These are phyloP conservation scores for Xylariaceae sp. DNA, from an alignment of 2,329 filamentous ascomycete genomes.

Conservation along the genomic window DNA sequence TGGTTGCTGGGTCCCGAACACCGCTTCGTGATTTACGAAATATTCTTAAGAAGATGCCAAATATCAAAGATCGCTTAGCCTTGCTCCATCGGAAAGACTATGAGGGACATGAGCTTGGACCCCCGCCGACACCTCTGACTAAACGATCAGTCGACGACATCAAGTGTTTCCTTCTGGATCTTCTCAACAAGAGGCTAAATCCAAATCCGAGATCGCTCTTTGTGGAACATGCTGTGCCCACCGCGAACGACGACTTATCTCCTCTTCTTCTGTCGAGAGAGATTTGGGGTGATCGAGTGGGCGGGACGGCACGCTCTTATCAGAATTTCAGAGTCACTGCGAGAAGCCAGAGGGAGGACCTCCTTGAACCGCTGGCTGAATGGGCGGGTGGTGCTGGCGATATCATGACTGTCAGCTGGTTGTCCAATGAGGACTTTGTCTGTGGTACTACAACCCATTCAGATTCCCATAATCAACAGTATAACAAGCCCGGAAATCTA, in stretches of 20 bases:
- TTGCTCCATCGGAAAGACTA: constrained; percentile 20
- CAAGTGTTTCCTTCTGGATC: constrained; percentile 35
- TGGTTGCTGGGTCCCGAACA: constrained; percentile 8
- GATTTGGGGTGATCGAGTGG: constrained; percentile 43
- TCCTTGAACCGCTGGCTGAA: constrained; percentile 46
- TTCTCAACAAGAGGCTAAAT: constrained; percentile 23
- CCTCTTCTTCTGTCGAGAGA: constrained; percentile 48
- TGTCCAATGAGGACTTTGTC: constrained; percentile 50
- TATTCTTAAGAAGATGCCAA: constrained; percentile 24
- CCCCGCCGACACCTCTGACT: constrained; percentile 20
- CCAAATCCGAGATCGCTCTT: constrained; percentile 26
- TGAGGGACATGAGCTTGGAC: constrained; percentile 9
- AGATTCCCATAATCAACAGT: constrained; percentile 60
- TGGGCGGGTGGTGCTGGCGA: constrained; percentile 62
- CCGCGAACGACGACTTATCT: constrained; percentile 32
- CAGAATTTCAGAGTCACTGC: constrained; percentile 45
- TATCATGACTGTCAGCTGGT: constrained; percentile 56
- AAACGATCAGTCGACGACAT: constrained; percentile 33
- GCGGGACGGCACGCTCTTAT: constrained; percentile 37
- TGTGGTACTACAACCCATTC: constrained; percentile 61
- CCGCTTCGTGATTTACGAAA: constrained; percentile 25
- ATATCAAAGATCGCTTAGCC: constrained; percentile 13
- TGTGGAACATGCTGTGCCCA: constrained; percentile 29
- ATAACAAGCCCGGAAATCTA: constrained; percentile 62
- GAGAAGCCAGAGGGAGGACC: constrained; percentile 46